Conservation (phyloP, 1,284 basidiomycete species). For the Xanthoconium separans region DNA sequence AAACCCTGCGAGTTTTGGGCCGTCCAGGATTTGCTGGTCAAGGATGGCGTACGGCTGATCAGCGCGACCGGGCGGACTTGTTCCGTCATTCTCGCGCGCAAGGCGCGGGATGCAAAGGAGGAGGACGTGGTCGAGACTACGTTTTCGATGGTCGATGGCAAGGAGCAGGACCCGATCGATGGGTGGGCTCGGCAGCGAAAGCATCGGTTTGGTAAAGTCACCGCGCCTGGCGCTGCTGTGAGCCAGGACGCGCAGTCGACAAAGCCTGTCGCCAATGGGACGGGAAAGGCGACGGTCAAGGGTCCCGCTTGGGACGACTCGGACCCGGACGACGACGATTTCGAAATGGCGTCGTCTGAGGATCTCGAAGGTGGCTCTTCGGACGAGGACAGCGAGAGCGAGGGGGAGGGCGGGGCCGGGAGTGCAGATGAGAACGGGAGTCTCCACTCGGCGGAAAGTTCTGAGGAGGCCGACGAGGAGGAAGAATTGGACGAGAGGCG, state of each 20-base stretch:
- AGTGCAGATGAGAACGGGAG: constrained; percentile 13
- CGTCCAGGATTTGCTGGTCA: constrained; percentile 33
- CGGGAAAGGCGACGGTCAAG: constrained; percentile 19
- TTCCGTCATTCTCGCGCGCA: constrained; percentile 56
- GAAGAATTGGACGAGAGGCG: constrained; percentile 50
- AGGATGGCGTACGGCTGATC: constrained; percentile 58
- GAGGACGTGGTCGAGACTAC: constrained; percentile 54
- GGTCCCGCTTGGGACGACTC: constrained; percentile 44
- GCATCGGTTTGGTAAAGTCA: constrained; percentile 53
- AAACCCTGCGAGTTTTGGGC: constrained; percentile 76
- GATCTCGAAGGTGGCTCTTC: constrained; percentile 26
- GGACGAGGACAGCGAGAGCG: constrained; percentile 18
- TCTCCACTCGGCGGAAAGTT: constrained; percentile 20
- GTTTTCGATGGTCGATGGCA: constrained; percentile 69
- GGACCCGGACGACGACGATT: constrained; percentile 57
- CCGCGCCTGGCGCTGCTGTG: background rate
- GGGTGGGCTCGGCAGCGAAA: constrained; percentile 60
- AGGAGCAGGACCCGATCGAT: constrained; percentile 62
- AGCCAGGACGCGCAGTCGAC: constrained; percentile 4
- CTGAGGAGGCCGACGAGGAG: constrained; percentile 29
- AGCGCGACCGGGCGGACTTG: constrained; percentile 68
- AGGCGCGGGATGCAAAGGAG: constrained; percentile 27
- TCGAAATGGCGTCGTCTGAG: constrained; percentile 35
- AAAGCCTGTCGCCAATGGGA: constrained; percentile 13
- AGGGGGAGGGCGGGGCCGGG: constrained; percentile 15